Base-by-base conservation (phyloP, 2,329 filamentous ascomycete species). In the Samsoniella hepiali region DNA sequence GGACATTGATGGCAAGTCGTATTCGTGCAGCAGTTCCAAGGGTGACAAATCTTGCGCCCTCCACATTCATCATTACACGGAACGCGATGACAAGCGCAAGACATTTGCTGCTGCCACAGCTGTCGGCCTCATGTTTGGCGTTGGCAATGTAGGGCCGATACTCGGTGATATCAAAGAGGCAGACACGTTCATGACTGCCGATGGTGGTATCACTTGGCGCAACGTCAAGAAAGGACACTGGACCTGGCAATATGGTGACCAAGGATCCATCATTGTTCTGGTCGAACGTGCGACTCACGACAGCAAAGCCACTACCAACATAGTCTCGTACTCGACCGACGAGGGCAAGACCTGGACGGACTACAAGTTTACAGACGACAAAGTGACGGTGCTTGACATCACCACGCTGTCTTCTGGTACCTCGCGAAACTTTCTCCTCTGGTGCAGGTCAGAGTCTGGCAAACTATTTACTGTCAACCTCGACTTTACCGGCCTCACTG, bases 51-150 rank as follows among this genome's bases (percentile, higher is more conserved):
- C 88, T 62, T 99, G 96, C 74, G 89, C 91, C 3, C 82, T 99
- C 63, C 93, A 99, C 75, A 82, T 99, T 44, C 96, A 99, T 74
- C 91, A 94, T 63, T 99, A 96, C 77, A 98, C 96, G 0, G 95
- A 99, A 76, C 88, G 95, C 66, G 79, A 79, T 38, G 91, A 98
- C 73, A 89, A 88, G 70, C 81, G 88, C 54, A 91, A 94, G 73
- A 96, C 91, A 0, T 98, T 91, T 76, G 95, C 92, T 9, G 97
- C 93, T 2, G 85, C 88, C 54, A 93, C 91, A 3, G 94, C 95
- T 1, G 86, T 97, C 44, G 96, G 95, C 11, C 77, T 99, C 60
- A 91, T 98, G 86, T 88, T 99, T 73, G 95, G 87, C 17, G 85
- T 93, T 66, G 95, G 95, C 68, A 99, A 98, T 70, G 93, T 99